Conservation (phyloP, 805 yeast species). For the Scheffersomyces spartinae region DNA sequence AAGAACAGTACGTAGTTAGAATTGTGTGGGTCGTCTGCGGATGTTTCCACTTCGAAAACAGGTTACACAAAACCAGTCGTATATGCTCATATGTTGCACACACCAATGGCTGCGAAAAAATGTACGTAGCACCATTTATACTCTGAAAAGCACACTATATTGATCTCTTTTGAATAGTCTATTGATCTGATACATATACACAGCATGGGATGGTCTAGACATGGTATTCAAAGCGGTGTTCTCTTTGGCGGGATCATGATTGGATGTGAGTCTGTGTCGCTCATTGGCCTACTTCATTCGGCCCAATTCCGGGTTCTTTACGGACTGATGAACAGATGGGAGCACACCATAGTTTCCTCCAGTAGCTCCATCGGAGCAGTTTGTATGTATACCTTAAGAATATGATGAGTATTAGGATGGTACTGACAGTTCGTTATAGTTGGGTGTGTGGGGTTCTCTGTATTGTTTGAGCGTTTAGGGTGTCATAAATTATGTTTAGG, state of each 20-base stretch:
- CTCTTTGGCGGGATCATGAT: constrained; percentile 16
- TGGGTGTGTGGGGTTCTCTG: constrained; percentile 20
- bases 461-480: constrained; percentile 17
- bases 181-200: constrained; percentile 1
- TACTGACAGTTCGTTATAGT: constrained; percentile 11
- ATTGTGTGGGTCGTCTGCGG: too few relatives aligned
- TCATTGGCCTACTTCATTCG: constrained; percentile 11
- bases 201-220: constrained; percentile 2
- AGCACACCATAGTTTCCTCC: constrained; percentile 13
- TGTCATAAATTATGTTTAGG: constrained; percentile 13
- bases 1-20: neutral
- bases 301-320: constrained; percentile 11
- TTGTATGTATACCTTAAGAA: constrained; percentile 9
- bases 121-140: too few relatives aligned
- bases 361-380: constrained; percentile 25
- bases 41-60: too few relatives aligned
- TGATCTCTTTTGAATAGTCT: neutral
- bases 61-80: too few relatives aligned
- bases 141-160: too few relatives aligned
- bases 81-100: too few relatives aligned
- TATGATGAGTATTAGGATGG: neutral
- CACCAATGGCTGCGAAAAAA: too few relatives aligned
- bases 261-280: constrained; percentile 17
- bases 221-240: constrained; percentile 7
- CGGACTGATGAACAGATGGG: constrained; percentile 10